phyloP scores from a whole-genome alignment of 148 eudicot species.

The Rheum nobile region DNA sequence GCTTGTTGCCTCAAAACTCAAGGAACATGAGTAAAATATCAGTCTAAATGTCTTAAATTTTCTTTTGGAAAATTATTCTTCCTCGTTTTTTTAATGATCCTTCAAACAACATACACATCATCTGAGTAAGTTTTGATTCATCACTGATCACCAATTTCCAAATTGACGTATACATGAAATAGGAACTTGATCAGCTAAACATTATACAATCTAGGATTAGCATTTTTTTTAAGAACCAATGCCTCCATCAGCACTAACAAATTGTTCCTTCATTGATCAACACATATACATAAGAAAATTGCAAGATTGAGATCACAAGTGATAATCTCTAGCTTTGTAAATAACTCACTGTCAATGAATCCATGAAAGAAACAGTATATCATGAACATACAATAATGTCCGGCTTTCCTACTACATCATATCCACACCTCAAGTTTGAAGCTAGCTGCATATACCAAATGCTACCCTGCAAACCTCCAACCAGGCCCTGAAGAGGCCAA shows the following conservation, averaged over 20 bases:
- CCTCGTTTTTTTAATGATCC: background rate
- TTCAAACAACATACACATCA: background rate
- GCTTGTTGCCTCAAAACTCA: background rate
- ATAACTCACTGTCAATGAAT: background rate
- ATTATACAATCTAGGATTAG: background rate
- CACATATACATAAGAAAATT: background rate
- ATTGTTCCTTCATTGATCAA: background rate
- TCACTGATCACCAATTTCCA: background rate
- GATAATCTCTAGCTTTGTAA: background rate
- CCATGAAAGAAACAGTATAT: background rate
- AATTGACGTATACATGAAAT: background rate
- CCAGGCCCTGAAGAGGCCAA: background rate
- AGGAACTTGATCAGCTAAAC: background rate
- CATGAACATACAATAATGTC: background rate
- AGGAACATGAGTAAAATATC: background rate
- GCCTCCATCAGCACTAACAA: background rate
- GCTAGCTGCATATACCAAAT: background rate
- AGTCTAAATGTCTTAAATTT: background rate
- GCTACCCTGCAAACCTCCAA: background rate
- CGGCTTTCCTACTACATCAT: background rate
- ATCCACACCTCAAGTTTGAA: background rate
- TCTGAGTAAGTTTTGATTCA: background rate
- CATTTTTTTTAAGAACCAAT: background rate
- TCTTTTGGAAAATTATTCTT: background rate
- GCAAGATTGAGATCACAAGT: background rate